Percentiles rank a stretch among this genome's conserved stretches.
These are phyloP conservation scores for Crithidia acanthocephali DNA, from an alignment of 208 protist genomes.

Conservation along the genomic window DNA sequence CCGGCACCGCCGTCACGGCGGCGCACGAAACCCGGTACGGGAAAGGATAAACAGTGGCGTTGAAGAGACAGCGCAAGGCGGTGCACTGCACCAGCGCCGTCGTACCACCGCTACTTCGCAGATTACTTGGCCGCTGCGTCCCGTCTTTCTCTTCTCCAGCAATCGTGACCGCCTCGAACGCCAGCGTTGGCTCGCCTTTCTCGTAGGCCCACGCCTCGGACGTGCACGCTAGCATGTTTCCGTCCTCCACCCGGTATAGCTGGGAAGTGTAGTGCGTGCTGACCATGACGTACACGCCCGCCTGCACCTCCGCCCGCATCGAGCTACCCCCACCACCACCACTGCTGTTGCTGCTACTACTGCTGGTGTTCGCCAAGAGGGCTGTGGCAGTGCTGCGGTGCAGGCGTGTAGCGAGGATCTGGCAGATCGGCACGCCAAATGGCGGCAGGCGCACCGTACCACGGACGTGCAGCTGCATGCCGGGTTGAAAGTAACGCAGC, in stretches of 20 bases:
- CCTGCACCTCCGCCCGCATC: background rate
- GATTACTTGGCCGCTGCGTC: too few relatives aligned
- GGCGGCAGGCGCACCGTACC: slow-evolving; percentile 21
- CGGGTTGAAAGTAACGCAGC: slow-evolving; percentile 34
- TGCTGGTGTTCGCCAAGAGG: background rate
- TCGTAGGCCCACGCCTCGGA: slow-evolving; percentile 21
- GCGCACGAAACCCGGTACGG: slow-evolving; percentile 24
- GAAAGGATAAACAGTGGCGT: slow-evolving; percentile 1
- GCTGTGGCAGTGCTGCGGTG: background rate
- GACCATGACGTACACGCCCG: slow-evolving; percentile 32
- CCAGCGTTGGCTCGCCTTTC: slow-evolving; percentile 29
- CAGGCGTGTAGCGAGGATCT: slow-evolving; percentile 3
- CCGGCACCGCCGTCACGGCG: slow-evolving; percentile 23
- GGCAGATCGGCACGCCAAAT: slow-evolving; percentile 7
- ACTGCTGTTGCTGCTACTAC: background rate
- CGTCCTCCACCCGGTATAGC: slow-evolving; percentile 22
- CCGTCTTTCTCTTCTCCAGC: too few relatives aligned
- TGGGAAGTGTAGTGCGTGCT: slow-evolving; percentile 28
- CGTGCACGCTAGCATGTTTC: slow-evolving; percentile 1
- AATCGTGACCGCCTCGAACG: slow-evolving; percentile 12
- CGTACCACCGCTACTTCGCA: too few relatives aligned
- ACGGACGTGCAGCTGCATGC: slow-evolving; percentile 30
- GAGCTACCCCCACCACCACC: background rate
- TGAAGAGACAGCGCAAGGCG: slow-evolving; percentile 14
- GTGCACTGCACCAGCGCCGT: slow-evolving; percentile 35